A percentile compares a stretch with the other conserved stretches of the same genome.
Evolutionary conservation across 805 yeast genomes (phyloP).

Genomic region (Ogataea methylovora): DNA sequence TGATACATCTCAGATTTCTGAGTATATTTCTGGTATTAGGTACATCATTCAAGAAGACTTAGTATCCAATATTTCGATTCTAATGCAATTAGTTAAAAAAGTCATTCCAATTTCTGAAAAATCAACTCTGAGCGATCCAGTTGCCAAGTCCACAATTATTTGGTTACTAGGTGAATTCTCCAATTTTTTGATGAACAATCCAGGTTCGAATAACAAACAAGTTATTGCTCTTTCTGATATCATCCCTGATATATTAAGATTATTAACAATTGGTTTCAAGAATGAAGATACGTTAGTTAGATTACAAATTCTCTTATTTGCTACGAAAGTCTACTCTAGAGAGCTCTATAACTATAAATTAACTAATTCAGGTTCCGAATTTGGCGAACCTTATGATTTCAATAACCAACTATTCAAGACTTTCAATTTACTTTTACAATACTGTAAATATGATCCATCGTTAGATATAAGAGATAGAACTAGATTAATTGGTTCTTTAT

Average conservation of each 20-base stretch:
- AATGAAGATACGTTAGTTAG: conserved; percentile 52
- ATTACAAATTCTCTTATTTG: conserved; percentile 60
- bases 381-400: conserved; percentile 23
- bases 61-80: conserved; percentile 42
- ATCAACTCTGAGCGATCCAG: conserved; percentile 9
- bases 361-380: conserved; percentile 4
- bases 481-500: conserved; percentile 57
- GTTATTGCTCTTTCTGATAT: conserved; percentile 24
- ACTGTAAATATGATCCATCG: conserved; percentile 66
- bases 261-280: conserved; percentile 44
- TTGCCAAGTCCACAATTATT: conserved; percentile 73
- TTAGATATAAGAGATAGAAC: conserved; percentile 83
- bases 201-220: conserved; percentile 1
- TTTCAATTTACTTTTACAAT: conserved; percentile 53
- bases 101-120: conserved; percentile 9
- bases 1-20: conserved; percentile 38
- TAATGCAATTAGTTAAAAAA: conserved; percentile 37
- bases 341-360: conserved; percentile 37
- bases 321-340: conserved; percentile 63
- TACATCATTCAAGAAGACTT: conserved; percentile 61
- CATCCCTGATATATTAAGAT: conserved; percentile 72
- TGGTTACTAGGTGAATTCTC: conserved; percentile 90
- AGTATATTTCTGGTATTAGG: conserved; percentile 66
- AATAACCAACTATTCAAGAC: conserved; percentile 36
- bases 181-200: conserved; percentile 5